Evolutionary conservation across 1,139 yeast genomes (phyloP).

Genomic region (Eremothecium cymbalariae): DNA sequence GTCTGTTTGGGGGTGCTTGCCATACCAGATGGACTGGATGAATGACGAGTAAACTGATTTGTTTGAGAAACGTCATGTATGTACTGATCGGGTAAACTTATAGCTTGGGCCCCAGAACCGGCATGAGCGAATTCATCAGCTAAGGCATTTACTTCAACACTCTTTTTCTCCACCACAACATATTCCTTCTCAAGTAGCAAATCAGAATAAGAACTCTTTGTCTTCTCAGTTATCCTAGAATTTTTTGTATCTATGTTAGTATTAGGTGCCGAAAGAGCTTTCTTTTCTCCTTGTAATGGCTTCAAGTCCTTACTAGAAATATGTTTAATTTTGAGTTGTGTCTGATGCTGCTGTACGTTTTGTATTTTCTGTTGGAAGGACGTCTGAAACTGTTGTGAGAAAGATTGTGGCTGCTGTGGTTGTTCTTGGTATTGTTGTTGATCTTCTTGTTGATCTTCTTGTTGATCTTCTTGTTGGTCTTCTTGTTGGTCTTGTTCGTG

Average conservation of each 20-base stretch:
- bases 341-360: constrained; percentile 1
- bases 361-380: not conserved
- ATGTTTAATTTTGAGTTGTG: not conserved
- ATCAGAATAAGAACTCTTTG: constrained; percentile 15
- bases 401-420: constrained; percentile 14
- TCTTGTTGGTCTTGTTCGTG: not conserved
- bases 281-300: not conserved
- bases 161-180: constrained; percentile 88
- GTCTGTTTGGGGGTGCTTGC: constrained; percentile 12
- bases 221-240: not conserved
- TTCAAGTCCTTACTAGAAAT: constrained; percentile 2
- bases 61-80: constrained; percentile 7
- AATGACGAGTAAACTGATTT: constrained; percentile 3
- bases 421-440: constrained; percentile 21
- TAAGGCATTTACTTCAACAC: constrained; percentile 89
- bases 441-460: constrained; percentile 7
- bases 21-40: constrained; percentile 7
- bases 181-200: constrained; percentile 60
- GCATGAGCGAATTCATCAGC: constrained; percentile 83
- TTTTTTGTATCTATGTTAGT: not conserved
- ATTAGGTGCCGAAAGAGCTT: constrained; percentile 1
- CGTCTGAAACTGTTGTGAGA: constrained; percentile 6
- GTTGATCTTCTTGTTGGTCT: not conserved
- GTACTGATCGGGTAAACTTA: constrained; percentile 22
- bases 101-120: constrained; percentile 50